These are phyloP conservation scores for Lactarius evosmus DNA, from an alignment of 768 basidiomycete species.

Conservation along the genomic window DNA sequence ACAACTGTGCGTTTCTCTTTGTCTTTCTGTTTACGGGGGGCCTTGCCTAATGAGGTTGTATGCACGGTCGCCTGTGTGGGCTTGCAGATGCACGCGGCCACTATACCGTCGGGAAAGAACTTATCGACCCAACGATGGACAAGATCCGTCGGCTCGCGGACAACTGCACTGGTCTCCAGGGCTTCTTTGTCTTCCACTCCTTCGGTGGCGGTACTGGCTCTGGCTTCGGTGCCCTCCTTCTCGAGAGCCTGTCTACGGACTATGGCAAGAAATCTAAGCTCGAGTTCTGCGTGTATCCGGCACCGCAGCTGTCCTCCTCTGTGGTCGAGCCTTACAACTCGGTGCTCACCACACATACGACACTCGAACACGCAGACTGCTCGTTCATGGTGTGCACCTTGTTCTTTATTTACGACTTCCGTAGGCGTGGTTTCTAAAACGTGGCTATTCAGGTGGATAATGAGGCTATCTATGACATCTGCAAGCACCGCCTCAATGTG, in stretches of 20 bases:
- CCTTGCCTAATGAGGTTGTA: slow-evolving; percentile 13
- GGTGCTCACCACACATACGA: slow-evolving; percentile 95
- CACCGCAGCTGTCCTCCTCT: slow-evolving; percentile 88
- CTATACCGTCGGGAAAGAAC: slow-evolving; percentile 97
- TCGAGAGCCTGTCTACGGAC: slow-evolving; percentile 93
- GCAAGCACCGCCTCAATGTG: slow-evolving; percentile 92
- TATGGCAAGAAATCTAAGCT: slow-evolving; percentile 99
- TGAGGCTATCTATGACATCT: slow-evolving; percentile 99
- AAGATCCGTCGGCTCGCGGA: slow-evolving; percentile 92
- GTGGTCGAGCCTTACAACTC: slow-evolving; percentile 99
- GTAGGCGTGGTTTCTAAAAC: background rate
- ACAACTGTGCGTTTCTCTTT: slow-evolving; percentile 73
- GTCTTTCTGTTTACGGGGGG: slow-evolving; percentile 20
- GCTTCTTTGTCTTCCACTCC: slow-evolving; percentile 99
- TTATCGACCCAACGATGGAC: slow-evolving; percentile 95
- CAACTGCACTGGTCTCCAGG: slow-evolving; percentile 95
- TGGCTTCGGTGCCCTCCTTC: slow-evolving; percentile 93
- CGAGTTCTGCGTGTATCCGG: slow-evolving; percentile 96
- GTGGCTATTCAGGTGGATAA: slow-evolving; percentile 76
- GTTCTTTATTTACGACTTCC: background rate
- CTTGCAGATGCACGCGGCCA: slow-evolving; percentile 89
- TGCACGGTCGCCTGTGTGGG: slow-evolving; percentile 1
- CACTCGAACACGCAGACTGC: slow-evolving; percentile 97
- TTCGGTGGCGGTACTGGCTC: slow-evolving; percentile 99
- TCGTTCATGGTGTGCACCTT: slow-evolving; percentile 83